Evolutionary conservation across 768 basidiomycete genomes (phyloP).

Genomic region (Kwoniella sp.): DNA sequence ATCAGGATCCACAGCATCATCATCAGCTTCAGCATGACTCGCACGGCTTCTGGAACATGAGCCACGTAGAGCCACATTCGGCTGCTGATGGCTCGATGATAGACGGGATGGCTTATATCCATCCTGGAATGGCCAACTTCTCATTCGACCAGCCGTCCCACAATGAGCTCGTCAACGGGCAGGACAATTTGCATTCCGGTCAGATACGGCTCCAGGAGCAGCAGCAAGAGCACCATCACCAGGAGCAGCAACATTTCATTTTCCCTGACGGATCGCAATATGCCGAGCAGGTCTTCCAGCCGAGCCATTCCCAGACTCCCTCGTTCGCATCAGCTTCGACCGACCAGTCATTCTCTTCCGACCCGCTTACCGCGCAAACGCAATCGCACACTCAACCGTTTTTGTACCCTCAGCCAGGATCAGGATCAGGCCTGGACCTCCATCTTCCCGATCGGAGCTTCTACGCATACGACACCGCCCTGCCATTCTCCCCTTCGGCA

Average conservation of each 20-base stretch:
- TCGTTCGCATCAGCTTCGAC: slow-evolving; percentile 5
- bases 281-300: slow-evolving; percentile 1
- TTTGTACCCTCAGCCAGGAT: slow-evolving; percentile 11
- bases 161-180: not conserved
- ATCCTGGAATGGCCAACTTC: not conserved
- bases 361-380: slow-evolving; percentile 1
- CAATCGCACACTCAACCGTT: slow-evolving; percentile 4
- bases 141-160: not conserved
- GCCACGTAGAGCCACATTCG: too few species aligned
- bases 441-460: not conserved
- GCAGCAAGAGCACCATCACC: not conserved
- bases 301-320: not conserved
- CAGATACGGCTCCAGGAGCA: not conserved
- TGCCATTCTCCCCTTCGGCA: slow-evolving; percentile 39
- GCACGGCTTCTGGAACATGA: too few species aligned
- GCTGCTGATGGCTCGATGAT: too few species aligned
- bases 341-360: slow-evolving; percentile 3
- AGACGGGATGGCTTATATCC: slow-evolving; percentile 3
- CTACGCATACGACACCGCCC: slow-evolving; percentile 39
- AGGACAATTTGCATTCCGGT: not conserved
- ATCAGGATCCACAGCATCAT: not conserved
- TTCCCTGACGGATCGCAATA: not conserved
- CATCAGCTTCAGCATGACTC: too few species aligned
- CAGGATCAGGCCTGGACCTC: slow-evolving; percentile 14
- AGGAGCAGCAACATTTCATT: not conserved